Evolutionary conservation across 345 rosid species (phyloP).

Genomic region (Limnanthes douglasii): DNA sequence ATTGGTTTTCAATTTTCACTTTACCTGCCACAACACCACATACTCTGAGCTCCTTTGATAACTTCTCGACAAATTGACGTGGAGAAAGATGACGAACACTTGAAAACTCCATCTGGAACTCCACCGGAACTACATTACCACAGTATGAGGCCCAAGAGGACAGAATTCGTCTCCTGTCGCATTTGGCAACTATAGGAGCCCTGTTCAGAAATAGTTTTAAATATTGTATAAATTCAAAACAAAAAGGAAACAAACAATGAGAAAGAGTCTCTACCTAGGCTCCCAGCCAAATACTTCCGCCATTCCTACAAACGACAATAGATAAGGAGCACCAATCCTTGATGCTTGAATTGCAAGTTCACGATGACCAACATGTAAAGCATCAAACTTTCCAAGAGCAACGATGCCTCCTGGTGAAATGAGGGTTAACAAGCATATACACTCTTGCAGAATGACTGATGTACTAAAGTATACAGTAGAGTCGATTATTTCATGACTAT

Average conservation of each 20-base stretch:
- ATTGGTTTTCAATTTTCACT: background rate
- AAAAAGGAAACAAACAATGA: constrained; percentile 4
- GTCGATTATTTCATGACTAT: too few relatives aligned
- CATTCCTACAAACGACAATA: constrained; percentile 81
- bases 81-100: constrained; percentile 82
- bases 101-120: constrained; percentile 54
- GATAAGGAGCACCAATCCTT: constrained; percentile 63
- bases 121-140: constrained; percentile 45
- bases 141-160: constrained; percentile 69
- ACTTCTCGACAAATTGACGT: constrained; percentile 76
- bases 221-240: background rate
- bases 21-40: constrained; percentile 87
- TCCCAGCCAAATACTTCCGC: constrained; percentile 94
- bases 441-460: too few relatives aligned
- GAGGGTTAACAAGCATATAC: background rate
- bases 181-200: constrained; percentile 75
- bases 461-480: too few relatives aligned
- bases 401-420: constrained; percentile 60
- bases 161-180: constrained; percentile 74
- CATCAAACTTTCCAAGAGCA: constrained; percentile 97
- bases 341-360: constrained; percentile 95
- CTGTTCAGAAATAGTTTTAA: constrained; percentile 18
- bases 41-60: constrained; percentile 58
- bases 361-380: constrained; percentile 82
- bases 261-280: constrained; percentile 36